Evolutionary conservation across 257 asterid genomes (phyloP).

Genomic region (Gentiana straminea): DNA sequence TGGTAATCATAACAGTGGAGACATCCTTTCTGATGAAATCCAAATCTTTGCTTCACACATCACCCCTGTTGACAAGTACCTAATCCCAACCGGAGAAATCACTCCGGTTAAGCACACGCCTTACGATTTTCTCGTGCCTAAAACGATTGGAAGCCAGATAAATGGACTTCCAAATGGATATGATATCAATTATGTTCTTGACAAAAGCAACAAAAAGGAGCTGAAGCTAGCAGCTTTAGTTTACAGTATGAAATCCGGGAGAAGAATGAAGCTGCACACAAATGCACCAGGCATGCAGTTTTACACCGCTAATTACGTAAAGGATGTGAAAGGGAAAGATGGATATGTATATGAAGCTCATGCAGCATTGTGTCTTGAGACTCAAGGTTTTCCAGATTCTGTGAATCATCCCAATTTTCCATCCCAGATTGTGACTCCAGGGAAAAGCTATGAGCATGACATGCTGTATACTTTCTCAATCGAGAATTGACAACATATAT

Average conservation of each 20-base stretch:
- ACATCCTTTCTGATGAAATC: constrained; percentile 45
- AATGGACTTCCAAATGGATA: constrained; percentile 38
- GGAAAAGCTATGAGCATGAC: constrained; percentile 36
- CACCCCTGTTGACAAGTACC: constrained; percentile 38
- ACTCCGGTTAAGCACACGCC: constrained; percentile 39
- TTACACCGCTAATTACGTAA: constrained; percentile 43
- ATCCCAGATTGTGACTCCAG: constrained; percentile 40
- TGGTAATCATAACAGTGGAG: constrained; percentile 63
- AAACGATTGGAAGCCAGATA: constrained; percentile 37
- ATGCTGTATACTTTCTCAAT: constrained; percentile 38
- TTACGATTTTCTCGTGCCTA: constrained; percentile 46
- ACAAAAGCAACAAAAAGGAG: constrained; percentile 15
- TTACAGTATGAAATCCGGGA: constrained; percentile 39
- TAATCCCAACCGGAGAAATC: constrained; percentile 58
- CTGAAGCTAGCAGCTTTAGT: constrained; percentile 42
- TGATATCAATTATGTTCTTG: constrained; percentile 64
- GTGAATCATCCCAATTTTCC: constrained; percentile 78
- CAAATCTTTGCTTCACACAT: constrained; percentile 51
- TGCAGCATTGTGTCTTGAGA: constrained; percentile 72
- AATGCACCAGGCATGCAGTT: constrained; percentile 59
- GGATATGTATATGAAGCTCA: constrained; percentile 42
- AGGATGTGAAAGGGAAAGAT: constrained; percentile 42
- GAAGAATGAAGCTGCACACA: constrained; percentile 47
- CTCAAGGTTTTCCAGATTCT: constrained; percentile 80
- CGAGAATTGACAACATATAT: constrained; percentile 3